Conservation (phyloP, 1,139 yeast genomes). For the Suhomyces yuchorum region DNA sequence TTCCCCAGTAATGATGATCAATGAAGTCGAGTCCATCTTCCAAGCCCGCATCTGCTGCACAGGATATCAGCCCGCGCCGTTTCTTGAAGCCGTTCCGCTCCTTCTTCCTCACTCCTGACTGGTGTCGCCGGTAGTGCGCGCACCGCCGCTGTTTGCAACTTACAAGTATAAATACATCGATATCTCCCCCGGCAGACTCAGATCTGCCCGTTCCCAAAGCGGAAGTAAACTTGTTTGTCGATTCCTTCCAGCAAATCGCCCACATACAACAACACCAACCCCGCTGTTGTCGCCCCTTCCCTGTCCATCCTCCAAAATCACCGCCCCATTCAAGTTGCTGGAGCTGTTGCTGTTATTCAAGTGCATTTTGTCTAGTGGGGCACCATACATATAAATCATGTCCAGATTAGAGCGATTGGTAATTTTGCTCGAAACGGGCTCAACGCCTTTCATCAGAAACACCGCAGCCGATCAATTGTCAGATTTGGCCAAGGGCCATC, state of each 20-base stretch:
- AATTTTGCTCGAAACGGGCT: slow-evolving; percentile 86
- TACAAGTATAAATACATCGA: slow-evolving; percentile 22
- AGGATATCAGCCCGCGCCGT: too few relatives aligned
- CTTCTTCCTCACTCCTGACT: neutral
- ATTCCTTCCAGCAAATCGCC: slow-evolving; percentile 2
- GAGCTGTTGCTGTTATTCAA: neutral
- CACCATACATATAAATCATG: slow-evolving; percentile 25
- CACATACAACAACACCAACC: neutral
- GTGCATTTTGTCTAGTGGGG: neutral
- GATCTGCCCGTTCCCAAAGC: slow-evolving; percentile 7
- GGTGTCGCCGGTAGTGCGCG: slow-evolving; percentile 10
- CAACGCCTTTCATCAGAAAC: slow-evolving; percentile 89
- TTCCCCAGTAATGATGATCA: too few relatives aligned
- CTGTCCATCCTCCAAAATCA: neutral
- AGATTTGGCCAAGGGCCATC: slow-evolving; percentile 90
- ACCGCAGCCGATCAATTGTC: slow-evolving; percentile 98
- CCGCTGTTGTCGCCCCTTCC: neutral
- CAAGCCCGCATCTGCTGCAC: too few relatives aligned
- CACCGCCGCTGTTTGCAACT: slow-evolving; percentile 15
- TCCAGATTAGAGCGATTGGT: slow-evolving; percentile 71
- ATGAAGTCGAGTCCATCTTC: too few relatives aligned
- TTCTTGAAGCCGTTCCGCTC: too few relatives aligned
- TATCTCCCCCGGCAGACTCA: slow-evolving; percentile 16
- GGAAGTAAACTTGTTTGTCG: slow-evolving; percentile 7
- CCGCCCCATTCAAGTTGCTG: neutral